Base-by-base conservation (phyloP, 2,329 filamentous ascomycete genomes). In the Myriosclerotinia curreyana region DNA sequence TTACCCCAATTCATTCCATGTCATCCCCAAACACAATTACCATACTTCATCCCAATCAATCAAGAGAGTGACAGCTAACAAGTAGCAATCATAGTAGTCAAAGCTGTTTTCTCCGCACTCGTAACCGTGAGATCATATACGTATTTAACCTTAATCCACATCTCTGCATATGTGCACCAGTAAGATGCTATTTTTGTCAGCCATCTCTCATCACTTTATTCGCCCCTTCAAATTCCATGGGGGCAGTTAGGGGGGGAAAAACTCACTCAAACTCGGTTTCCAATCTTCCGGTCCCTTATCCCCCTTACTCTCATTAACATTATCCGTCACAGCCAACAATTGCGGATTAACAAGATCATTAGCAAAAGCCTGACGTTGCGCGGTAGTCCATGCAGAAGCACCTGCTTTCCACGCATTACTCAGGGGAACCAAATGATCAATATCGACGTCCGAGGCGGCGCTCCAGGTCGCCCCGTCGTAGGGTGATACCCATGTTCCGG, bases 381-480 rank as follows among this genome's bases (percentile, higher is more conserved):
- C 77, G 0, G 87, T 87, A 0, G 89, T 90, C 91, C 91, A 94
- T 1, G 78, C 75, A 9, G 83, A 81, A 15, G 91, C 90, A 25
- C 90, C 90, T 52, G 87, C 50, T 55, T 89, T 86, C 90, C 90
- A 94, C 6, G 90, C 90, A 72, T 93, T 91, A 73, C 88, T 87
- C 66, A 96, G 75, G 0, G 91, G 90, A 3, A 96, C 89, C 77
- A 95, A 81, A 74, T 95, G 91, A 75, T 95, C 91, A 66, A 95
- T 94, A 70, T 94, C 90, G 1, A 95, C 75, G 70, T 93, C 88
- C 22, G 80, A 83, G 1, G 89, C 83, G 0, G 79, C 78, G 0
- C 84, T 88, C 87, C 88, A 92, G 1, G 80, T 85, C 0, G 78
- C 86, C 20, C 89, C 90, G 71, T 94, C 91, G 74, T 90, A 95